Evolutionary conservation across 1,139 yeast genomes (phyloP).

Genomic region (Yamadazyma mexicana): DNA sequence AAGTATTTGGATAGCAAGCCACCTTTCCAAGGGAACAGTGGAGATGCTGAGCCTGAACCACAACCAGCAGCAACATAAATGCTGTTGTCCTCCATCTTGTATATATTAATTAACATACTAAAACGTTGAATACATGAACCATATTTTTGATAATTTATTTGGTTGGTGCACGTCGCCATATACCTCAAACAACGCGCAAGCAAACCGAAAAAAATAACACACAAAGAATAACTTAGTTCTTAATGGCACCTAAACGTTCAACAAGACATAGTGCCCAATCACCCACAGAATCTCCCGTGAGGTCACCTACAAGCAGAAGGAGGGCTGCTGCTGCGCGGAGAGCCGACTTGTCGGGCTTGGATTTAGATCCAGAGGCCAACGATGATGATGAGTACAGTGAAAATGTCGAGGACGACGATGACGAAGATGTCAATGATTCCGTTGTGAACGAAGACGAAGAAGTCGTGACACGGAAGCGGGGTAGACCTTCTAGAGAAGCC

Average conservation of each 20-base stretch:
- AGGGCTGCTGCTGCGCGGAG: conserved; percentile 13
- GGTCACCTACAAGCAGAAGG: conserved; percentile 8
- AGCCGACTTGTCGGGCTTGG: conserved; percentile 29
- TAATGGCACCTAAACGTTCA: conserved; percentile 10
- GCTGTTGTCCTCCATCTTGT: too few relatives aligned
- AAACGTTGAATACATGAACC: neutral
- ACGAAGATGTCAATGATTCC: conserved; percentile 7
- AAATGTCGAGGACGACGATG: conserved; percentile 14
- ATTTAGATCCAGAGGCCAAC: conserved; percentile 19
- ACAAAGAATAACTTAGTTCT: neutral
- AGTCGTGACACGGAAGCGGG: conserved; percentile 16
- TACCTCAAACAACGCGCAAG: conserved; percentile 3
- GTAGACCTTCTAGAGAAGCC: conserved; percentile 16
- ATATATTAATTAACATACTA: too few relatives aligned
- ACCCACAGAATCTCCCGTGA: conserved; percentile 10
- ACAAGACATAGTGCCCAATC: conserved; percentile 6
- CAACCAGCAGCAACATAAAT: conserved; percentile 1
- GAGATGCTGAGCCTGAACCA: conserved; percentile 5
- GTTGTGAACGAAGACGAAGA: conserved; percentile 13
- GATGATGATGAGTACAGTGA: conserved; percentile 27
- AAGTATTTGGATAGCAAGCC: conserved; percentile 62
- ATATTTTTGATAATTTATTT: neutral
- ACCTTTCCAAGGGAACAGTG: conserved; percentile 16
- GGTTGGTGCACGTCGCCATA: conserved; percentile 1
- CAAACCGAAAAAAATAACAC: neutral